Conservation (phyloP, 2,329 filamentous ascomycete species). For the Ophiosphaerella korrae region DNA sequence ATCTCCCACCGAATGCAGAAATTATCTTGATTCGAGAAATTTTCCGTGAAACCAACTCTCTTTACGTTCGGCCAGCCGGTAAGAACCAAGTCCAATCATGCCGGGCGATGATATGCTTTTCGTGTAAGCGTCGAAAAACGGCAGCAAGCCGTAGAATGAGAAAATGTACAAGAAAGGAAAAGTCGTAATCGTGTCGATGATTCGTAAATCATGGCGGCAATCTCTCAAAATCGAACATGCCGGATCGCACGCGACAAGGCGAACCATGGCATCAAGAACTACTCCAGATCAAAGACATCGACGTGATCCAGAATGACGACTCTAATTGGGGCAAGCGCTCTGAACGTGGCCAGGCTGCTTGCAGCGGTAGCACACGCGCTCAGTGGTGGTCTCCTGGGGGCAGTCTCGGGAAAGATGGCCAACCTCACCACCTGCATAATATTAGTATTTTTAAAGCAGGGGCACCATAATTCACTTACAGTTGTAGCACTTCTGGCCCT, state of each 20-base stretch:
- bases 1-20: conserved; percentile 41
- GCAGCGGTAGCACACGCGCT: conserved; percentile 99
- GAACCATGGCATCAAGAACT: conserved; percentile 32
- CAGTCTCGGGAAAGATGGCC: conserved; percentile 96
- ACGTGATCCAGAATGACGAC: conserved; percentile 25
- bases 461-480: conserved; percentile 59
- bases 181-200: conserved; percentile 45
- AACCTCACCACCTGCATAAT: conserved; percentile 70
- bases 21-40: conserved; percentile 41
- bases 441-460: conserved; percentile 25
- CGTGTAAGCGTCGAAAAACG: conserved; percentile 44
- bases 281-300: conserved; percentile 38
- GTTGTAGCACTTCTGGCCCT: conserved; percentile 99
- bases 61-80: conserved; percentile 41
- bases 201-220: conserved; percentile 35
- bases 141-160: conserved; percentile 46
- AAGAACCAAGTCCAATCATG: conserved; percentile 46
- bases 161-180: conserved; percentile 47
- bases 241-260: conserved; percentile 22
- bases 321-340: conserved; percentile 86
- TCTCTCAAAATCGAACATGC: conserved; percentile 35
- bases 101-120: conserved; percentile 46
- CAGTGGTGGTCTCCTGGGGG: conserved; percentile 84
- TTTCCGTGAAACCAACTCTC: conserved; percentile 42
- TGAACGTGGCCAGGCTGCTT: conserved; percentile 88